These are phyloP conservation scores for Poterioochromonas sp. DNA, from an alignment of 352 stramenopile genomes.

Conservation along the genomic window DNA sequence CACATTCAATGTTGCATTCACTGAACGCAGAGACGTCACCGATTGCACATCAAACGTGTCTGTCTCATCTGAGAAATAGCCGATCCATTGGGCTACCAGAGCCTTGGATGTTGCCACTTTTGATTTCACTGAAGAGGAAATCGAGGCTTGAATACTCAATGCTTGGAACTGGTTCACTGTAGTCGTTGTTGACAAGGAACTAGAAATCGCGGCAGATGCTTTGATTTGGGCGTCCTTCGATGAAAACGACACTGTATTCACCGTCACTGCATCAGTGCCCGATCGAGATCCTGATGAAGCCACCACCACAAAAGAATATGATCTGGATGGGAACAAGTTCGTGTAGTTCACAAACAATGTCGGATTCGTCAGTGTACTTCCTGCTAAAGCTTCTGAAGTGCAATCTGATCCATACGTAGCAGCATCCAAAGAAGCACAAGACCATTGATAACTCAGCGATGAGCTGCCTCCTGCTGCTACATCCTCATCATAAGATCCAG, in stretches of 20 bases:
- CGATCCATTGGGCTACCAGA: neutral
- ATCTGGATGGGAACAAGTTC: neutral
- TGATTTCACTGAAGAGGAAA: neutral
- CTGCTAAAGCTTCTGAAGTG: neutral
- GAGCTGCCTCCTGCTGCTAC: neutral
- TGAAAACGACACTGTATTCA: neutral
- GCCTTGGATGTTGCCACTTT: neutral
- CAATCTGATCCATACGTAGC: neutral
- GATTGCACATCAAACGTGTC: neutral
- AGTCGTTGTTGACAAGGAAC: no score
- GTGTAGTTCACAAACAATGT: neutral
- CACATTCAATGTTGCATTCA: no score
- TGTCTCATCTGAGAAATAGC: neutral
- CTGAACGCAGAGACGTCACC: neutral
- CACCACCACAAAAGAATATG: neutral
- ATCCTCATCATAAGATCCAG: neutral
- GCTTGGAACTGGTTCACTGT: no score
- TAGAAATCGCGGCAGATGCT: no score
- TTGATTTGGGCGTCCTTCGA: neutral
- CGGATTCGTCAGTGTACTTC: neutral
- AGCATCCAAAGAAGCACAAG: neutral
- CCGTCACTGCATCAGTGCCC: neutral
- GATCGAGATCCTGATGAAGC: neutral
- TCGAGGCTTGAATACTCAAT: neutral
- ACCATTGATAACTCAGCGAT: neutral